A percentile compares a stretch with the other conserved stretches of the same genome.
Conservation (phyloP, 306 rosid genomes). For the Casuarina cunninghamiana region DNA sequence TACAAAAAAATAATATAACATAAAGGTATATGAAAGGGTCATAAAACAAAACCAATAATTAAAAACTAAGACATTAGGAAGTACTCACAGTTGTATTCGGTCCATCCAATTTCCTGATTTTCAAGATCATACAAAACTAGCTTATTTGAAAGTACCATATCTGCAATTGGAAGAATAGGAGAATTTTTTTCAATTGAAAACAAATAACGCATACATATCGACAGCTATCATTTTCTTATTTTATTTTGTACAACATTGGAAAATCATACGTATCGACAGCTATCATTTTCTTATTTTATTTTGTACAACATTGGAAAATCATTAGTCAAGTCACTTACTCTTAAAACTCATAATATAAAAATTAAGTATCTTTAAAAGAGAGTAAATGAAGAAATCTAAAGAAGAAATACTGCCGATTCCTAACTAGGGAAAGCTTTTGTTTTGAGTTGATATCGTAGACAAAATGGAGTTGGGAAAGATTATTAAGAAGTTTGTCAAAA, state of each 20-base stretch:
- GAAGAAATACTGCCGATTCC: background rate
- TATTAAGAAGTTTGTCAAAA: background rate
- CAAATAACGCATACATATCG: background rate
- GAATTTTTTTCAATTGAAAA: constrained; percentile 1
- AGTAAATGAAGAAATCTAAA: background rate
- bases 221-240: background rate
- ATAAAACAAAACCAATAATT: constrained; percentile 11
- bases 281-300: background rate
- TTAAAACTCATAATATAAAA: background rate
- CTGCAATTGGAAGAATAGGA: constrained; percentile 47
- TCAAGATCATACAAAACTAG: constrained; percentile 71
- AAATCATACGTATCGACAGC: background rate
- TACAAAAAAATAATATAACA: background rate
- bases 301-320: background rate
- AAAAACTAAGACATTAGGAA: constrained; percentile 15
- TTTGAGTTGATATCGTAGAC: background rate
- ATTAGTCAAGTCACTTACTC: background rate
- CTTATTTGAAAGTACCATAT: constrained; percentile 77
- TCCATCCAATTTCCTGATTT: constrained; percentile 71
- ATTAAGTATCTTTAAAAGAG: background rate
- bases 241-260: background rate
- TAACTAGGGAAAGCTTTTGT: background rate
- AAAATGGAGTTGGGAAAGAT: background rate
- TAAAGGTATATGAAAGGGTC: constrained; percentile 8
- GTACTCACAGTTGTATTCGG: constrained; percentile 76